Evolutionary conservation across 2,329 filamentous ascomycete species (phyloP).

Genomic region (Fusarium siculi): DNA sequence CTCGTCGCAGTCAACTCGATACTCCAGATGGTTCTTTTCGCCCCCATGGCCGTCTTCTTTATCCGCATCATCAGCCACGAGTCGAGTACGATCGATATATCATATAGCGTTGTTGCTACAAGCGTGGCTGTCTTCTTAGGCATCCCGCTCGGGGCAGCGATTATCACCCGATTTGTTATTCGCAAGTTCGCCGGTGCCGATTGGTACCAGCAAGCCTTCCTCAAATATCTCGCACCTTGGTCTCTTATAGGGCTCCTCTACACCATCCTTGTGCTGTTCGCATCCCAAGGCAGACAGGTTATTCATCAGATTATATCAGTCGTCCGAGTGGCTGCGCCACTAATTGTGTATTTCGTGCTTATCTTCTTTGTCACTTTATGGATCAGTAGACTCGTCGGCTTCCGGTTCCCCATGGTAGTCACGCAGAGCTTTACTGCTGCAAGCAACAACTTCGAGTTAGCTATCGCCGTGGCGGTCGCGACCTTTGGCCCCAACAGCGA

Average conservation of each 20-base stretch:
- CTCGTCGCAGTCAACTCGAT: conserved; percentile 80
- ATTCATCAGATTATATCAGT: background rate
- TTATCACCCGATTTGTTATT: conserved; percentile 75
- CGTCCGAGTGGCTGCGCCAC: background rate
- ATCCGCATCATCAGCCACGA: conserved; percentile 73
- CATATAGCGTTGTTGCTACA: conserved; percentile 76
- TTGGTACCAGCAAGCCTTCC: conserved; percentile 75
- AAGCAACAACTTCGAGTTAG: background rate
- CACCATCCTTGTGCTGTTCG: conserved; percentile 88
- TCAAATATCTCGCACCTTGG: conserved; percentile 75
- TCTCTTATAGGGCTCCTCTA: conserved; percentile 86
- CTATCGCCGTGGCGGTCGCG: background rate
- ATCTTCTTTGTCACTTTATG: background rate
- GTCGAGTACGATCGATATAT: conserved; percentile 49
- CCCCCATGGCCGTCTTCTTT: conserved; percentile 74
- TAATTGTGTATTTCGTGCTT: background rate
- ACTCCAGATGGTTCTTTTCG: conserved; percentile 78
- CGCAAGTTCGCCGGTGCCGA: conserved; percentile 62
- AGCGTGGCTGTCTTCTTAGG: conserved; percentile 87
- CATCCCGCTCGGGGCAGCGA: conserved; percentile 81
- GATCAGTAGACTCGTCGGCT: background rate
- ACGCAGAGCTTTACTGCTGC: background rate
- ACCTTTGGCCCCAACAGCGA: background rate
- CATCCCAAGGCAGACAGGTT: conserved; percentile 79
- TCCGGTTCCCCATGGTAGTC: background rate